Evolutionary conservation across 1,284 basidiomycete genomes (phyloP).

Genomic region (Sphagnurus paluster): DNA sequence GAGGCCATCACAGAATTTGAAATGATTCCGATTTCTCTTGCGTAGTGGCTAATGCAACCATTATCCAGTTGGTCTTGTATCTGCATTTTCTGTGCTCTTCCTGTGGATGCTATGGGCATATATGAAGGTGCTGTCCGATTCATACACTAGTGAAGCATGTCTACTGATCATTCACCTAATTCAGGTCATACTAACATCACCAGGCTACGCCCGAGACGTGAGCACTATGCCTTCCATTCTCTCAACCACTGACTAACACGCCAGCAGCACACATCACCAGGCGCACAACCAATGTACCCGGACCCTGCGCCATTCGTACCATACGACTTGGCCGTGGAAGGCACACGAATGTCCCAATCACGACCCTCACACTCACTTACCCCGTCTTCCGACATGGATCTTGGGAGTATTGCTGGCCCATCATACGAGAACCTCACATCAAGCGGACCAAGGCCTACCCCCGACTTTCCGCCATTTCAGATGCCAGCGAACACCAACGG

Average conservation of each 20-base stretch:
- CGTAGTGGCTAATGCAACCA: conserved; percentile 9
- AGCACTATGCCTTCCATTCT: conserved; percentile 24
- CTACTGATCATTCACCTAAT: background rate
- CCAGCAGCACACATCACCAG: conserved; percentile 29
- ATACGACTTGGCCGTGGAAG: conserved; percentile 12
- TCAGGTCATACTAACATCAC: conserved; percentile 64
- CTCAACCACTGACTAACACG: background rate
- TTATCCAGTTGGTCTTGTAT: conserved; percentile 54
- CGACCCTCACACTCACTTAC: conserved; percentile 1
- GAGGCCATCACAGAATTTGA: no score
- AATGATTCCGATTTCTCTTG: no score
- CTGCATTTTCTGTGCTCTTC: conserved; percentile 58
- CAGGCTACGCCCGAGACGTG: conserved; percentile 71
- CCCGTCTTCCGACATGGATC: conserved; percentile 9
- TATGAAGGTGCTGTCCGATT: conserved; percentile 39
- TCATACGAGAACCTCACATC: conserved; percentile 39
- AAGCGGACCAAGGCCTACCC: background rate
- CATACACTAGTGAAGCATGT: background rate
- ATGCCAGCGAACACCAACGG: background rate
- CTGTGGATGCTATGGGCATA: conserved; percentile 78
- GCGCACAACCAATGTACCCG: conserved; percentile 29
- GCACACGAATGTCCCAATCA: background rate
- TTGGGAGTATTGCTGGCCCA: conserved; percentile 38
- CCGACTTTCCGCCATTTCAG: background rate
- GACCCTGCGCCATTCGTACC: conserved; percentile 20